These are phyloP conservation scores for Neltuma alba DNA, from an alignment of 306 rosid species.

Conservation along the genomic window DNA sequence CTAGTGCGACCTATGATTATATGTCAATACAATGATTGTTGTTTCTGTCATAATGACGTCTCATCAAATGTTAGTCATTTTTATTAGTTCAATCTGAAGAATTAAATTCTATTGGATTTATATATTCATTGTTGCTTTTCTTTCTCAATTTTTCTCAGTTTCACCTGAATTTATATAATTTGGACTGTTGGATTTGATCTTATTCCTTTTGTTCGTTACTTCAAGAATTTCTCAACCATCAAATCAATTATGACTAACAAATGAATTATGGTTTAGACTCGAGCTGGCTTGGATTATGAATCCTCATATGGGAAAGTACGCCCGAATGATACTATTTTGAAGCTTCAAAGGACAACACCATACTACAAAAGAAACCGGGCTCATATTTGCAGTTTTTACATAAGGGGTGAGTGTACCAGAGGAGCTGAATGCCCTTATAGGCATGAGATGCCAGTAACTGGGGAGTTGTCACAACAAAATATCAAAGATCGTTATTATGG, in stretches of 20 bases:
- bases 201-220: background rate
- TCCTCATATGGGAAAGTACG: constrained; percentile 83
- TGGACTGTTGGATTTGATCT: background rate
- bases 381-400: constrained; percentile 88
- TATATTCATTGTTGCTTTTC: background rate
- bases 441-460: constrained; percentile 96
- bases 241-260: constrained; percentile 12
- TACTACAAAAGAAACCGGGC: constrained; percentile 91
- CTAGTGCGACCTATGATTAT: background rate
- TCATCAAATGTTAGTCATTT: background rate
- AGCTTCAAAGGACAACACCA: constrained; percentile 92
- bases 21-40: background rate
- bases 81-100: background rate
- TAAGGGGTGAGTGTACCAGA: constrained; percentile 89
- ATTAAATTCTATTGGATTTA: background rate
- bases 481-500: constrained; percentile 96
- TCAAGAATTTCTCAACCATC: constrained; percentile 1
- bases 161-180: background rate
- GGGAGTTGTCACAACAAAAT: constrained; percentile 91
- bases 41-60: background rate
- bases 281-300: constrained; percentile 94
- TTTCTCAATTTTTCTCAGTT: background rate
- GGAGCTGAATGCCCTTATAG: constrained; percentile 96
- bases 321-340: constrained; percentile 83
- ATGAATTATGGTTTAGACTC: constrained; percentile 59